Base-by-base conservation (phyloP, 2,329 filamentous ascomycete species). In the Xylariaceae sp. region DNA sequence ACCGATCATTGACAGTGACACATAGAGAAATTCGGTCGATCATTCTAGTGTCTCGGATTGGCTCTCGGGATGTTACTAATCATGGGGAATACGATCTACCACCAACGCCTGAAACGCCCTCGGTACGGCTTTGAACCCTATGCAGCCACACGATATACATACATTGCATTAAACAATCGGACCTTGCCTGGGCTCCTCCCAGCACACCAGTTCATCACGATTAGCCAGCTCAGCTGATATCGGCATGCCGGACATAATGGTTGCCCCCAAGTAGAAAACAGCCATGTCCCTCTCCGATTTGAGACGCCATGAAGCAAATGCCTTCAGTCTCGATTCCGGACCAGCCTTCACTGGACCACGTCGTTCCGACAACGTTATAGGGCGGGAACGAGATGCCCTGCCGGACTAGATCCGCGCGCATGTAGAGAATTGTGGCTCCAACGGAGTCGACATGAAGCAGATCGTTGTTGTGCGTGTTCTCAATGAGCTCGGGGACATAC, bases 281-380 rank as follows among this genome's bases (percentile, higher is more conserved):
- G 3, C 61, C 58, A 30, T 61, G 60, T 10, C 62, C 61, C 33
- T 60, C 55, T 11, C 60, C 42, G 7, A 27, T 27, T 11, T 58
- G 58, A 39, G 58, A 58, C 3, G 59, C 60, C 35, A 60, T 45
- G 40, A 68, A 70, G 53, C 66, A 70, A 15, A 71, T 52, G 0
- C 68, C 67, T 45, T 71, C 68, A 3, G 67, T 66, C 55, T 69
- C 68, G 18, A 70, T 60, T 1, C 68, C 68, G 14, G 65, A 61
- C 59, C 60, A 66, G 6, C 68, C 68, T 5, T 66, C 58, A 33
- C 61, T 60, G 10, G 58, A 56, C 66, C 66, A 69, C 2, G 62
- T 64, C 7, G 66, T 65, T n/a, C 68, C 66, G 11, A 67, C 60
- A 7, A 68, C 57, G 39, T 66, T 63, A 32, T 58, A 64, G 10